Evolutionary conservation across 306 rosid genomes (phyloP).

Genomic region (Chamaecrista fasciculata): DNA sequence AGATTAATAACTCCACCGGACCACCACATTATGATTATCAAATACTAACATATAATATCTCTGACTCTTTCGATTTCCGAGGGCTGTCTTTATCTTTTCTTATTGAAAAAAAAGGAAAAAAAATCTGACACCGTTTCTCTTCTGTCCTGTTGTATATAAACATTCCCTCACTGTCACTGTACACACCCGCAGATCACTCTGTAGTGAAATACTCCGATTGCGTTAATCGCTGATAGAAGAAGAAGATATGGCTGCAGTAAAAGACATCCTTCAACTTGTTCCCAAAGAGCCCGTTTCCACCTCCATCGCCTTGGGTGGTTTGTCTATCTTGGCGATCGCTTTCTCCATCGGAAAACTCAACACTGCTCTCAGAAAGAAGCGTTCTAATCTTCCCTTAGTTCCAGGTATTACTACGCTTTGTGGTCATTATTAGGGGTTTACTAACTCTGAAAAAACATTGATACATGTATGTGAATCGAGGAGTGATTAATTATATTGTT

Average conservation of each 20-base stretch:
- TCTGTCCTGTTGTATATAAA: not conserved
- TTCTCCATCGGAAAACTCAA: conserved; percentile 6
- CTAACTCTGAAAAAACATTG: not conserved
- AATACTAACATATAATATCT: too few relatives aligned
- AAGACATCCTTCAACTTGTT: not conserved
- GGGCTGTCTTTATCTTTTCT: too few relatives aligned
- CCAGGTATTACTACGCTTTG: conserved; percentile 50
- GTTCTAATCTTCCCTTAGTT: conserved; percentile 50
- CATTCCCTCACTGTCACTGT: not conserved
- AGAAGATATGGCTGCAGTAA: not conserved
- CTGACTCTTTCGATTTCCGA: too few relatives aligned
- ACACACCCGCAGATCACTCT: not conserved
- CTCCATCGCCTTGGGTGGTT: conserved; percentile 43
- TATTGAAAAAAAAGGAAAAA: too few relatives aligned
- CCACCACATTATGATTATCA: too few relatives aligned
- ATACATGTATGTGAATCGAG: not conserved
- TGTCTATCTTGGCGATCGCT: conserved; percentile 37
- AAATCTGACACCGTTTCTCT: too few relatives aligned
- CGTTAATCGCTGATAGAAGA: not conserved
- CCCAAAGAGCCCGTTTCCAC: conserved; percentile 36
- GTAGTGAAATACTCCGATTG: not conserved
- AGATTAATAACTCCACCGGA: too few relatives aligned
- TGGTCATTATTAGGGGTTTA: not conserved
- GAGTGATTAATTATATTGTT: not conserved
- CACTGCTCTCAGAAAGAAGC: conserved; percentile 7